Percentiles rank a stretch among this genome's conserved stretches.
These are phyloP conservation scores for Rhizomucor miehei DNA, from an alignment of 371 early-diverging fungal genomes.

Conservation along the genomic window DNA sequence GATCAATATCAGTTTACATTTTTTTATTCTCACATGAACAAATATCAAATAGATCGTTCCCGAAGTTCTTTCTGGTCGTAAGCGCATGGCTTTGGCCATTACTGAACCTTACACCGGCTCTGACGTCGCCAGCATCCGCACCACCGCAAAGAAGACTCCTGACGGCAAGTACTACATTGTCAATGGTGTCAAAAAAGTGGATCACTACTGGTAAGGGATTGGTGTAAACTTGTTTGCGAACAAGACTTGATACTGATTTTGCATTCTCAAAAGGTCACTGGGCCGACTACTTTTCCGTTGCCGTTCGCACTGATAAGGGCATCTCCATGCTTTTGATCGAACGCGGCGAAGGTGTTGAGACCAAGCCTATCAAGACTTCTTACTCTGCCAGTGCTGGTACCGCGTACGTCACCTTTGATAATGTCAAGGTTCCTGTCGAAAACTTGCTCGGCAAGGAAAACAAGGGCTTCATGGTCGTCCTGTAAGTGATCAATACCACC, in stretches of 20 bases:
- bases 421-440: constrained; percentile 69
- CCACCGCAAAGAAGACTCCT: constrained; percentile 66
- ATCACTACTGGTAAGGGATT: constrained; percentile 49
- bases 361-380: constrained; percentile 61
- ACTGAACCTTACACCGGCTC: constrained; percentile 71
- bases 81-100: constrained; percentile 72
- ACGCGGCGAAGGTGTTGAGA: constrained; percentile 51
- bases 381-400: constrained; percentile 61
- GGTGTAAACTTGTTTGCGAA: neutral
- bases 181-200: constrained; percentile 84
- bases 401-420: constrained; percentile 47
- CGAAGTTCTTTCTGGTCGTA: constrained; percentile 66
- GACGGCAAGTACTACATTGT: constrained; percentile 69
- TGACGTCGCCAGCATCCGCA: constrained; percentile 77
- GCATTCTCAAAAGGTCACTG: constrained; percentile 9
- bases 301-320: constrained; percentile 60
- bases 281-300: constrained; percentile 66
- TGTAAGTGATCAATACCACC: constrained; percentile 28
- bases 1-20: constrained; percentile 14
- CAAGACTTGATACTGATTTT: neutral
- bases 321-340: constrained; percentile 65
- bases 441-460: constrained; percentile 69
- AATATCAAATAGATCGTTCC: constrained; percentile 47
- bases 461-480: constrained; percentile 60
- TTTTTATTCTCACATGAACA: constrained; percentile 13